A percentile compares a stretch with the other conserved stretches of the same genome.
phyloP scores from a whole-genome alignment of 371 early-diverging fungal genomes.

The Coemansia sp. region DNA sequence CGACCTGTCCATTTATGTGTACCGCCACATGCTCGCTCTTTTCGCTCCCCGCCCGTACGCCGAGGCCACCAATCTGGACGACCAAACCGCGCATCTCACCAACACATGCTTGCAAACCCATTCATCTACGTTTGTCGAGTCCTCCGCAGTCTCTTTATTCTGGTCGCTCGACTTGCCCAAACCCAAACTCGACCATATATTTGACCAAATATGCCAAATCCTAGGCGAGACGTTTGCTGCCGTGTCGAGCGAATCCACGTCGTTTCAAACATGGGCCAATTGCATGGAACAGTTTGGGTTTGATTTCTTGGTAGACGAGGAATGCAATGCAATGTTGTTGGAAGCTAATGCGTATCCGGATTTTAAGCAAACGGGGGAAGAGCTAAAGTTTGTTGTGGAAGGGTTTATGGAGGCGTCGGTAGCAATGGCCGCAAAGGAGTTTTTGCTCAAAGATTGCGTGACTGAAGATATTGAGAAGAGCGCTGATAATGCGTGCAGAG shows the following conservation, averaged over 20 bases:
- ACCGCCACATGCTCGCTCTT: constrained; percentile 66
- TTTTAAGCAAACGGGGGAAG: constrained; percentile 70
- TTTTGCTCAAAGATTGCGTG: not conserved
- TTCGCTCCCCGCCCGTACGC: constrained; percentile 64
- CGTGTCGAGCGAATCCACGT: constrained; percentile 62
- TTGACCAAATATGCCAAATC: constrained; percentile 61
- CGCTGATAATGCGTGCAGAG: constrained; percentile 14
- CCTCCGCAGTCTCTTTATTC: constrained; percentile 60
- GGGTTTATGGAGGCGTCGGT: constrained; percentile 64
- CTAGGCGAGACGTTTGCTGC: constrained; percentile 64
- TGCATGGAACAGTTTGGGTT: constrained; percentile 73
- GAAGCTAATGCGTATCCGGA: constrained; percentile 77
- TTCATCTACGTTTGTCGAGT: constrained; percentile 57
- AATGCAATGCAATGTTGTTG: constrained; percentile 58
- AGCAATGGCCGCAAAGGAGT: constrained; percentile 28
- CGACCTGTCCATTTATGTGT: constrained; percentile 65
- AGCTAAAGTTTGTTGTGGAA: constrained; percentile 60
- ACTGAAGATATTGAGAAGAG: not conserved
- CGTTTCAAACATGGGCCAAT: constrained; percentile 68
- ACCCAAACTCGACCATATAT: constrained; percentile 53
- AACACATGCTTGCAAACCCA: constrained; percentile 72
- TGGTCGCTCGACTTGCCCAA: constrained; percentile 58
- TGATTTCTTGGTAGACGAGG: constrained; percentile 67
- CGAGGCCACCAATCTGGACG: constrained; percentile 49
- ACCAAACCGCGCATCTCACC: constrained; percentile 63